Conservation (phyloP, 306 rosid genomes). For the Vigna angularis region DNA sequence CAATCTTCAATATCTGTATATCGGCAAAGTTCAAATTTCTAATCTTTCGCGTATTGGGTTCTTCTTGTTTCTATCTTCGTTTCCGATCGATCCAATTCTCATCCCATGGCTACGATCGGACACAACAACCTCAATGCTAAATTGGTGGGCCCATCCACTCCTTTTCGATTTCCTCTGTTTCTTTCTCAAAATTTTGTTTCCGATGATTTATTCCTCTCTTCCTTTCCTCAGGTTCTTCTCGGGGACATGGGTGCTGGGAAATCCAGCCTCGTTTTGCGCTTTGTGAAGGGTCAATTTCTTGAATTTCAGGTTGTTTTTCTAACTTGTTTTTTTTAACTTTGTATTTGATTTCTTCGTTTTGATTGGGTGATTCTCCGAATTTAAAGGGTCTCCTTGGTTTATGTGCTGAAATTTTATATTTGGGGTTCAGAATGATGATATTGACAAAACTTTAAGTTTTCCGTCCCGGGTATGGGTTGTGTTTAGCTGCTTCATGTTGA, state of each 20-base stretch:
- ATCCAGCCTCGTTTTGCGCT: slow-evolving; percentile 71
- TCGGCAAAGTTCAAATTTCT: neutral
- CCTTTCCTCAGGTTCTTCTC: slow-evolving; percentile 60
- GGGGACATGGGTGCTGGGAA: slow-evolving; percentile 77
- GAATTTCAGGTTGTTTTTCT: slow-evolving; percentile 59
- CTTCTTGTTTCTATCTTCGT: slow-evolving; percentile 10
- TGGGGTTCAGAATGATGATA: slow-evolving; percentile 8
- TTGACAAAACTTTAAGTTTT: neutral
- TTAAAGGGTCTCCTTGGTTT: neutral
- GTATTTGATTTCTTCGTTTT: slow-evolving; percentile 31
- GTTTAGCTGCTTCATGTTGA: slow-evolving; percentile 34
- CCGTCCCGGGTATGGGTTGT: neutral
- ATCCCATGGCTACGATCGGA: slow-evolving; percentile 67
- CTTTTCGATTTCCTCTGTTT: slow-evolving; percentile 25
- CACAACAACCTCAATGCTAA: slow-evolving; percentile 70
- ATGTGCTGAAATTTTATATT: neutral
- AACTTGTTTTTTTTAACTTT: neutral
- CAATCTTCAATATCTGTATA: slow-evolving; percentile 30
- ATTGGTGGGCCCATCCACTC: slow-evolving; percentile 46
- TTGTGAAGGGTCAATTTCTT: slow-evolving; percentile 70
- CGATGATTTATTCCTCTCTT: slow-evolving; percentile 26
- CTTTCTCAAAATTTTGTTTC: neutral
- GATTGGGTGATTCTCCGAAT: slow-evolving; percentile 13
- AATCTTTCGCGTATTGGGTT: slow-evolving; percentile 42
- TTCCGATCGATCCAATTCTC: slow-evolving; percentile 52